phyloP scores from a whole-genome alignment of 2,329 filamentous ascomycete genomes.

The Pseudocercospora macadamiae region DNA sequence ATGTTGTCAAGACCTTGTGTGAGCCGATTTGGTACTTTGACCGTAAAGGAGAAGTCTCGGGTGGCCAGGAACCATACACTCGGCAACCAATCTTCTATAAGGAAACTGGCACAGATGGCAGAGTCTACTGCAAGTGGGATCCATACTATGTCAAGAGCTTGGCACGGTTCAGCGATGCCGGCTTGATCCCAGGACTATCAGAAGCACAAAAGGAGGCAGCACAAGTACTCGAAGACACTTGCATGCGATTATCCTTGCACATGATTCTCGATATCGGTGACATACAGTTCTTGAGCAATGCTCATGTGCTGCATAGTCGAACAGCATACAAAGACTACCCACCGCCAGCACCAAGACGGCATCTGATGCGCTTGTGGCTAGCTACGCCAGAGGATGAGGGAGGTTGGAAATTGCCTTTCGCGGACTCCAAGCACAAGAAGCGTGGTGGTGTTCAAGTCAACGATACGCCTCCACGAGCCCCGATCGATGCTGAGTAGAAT shows the following conservation, averaged over 20 bases:
- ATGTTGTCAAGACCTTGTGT: conserved; percentile 74
- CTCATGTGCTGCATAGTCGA: conserved; percentile 77
- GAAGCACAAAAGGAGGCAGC: conserved; percentile 69
- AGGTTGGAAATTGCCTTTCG: conserved; percentile 82
- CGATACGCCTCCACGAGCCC: conserved; percentile 72
- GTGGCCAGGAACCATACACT: conserved; percentile 63
- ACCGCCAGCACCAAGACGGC: conserved; percentile 70
- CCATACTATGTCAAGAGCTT: conserved; percentile 84
- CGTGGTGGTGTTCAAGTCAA: conserved; percentile 87
- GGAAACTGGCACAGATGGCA: conserved; percentile 69
- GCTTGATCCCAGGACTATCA: conserved; percentile 73
- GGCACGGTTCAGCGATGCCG: conserved; percentile 69
- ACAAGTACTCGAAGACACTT: conserved; percentile 73
- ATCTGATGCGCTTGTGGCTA: conserved; percentile 83
- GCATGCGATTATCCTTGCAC: conserved; percentile 72
- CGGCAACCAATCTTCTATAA: conserved; percentile 67
- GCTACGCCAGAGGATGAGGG: conserved; percentile 80
- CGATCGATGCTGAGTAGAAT: conserved; percentile 73
- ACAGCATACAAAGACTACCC: conserved; percentile 77
- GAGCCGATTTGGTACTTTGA: conserved; percentile 90
- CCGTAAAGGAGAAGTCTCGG: conserved; percentile 79
- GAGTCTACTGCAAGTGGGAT: conserved; percentile 86
- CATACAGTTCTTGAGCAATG: conserved; percentile 83
- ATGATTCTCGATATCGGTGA: conserved; percentile 87
- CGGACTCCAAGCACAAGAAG: conserved; percentile 81